Percentiles rank a stretch among this genome's conserved stretches.
Evolutionary conservation across 805 yeast genomes (phyloP).

Genomic region (Cyberlindnera xylosilytica): DNA sequence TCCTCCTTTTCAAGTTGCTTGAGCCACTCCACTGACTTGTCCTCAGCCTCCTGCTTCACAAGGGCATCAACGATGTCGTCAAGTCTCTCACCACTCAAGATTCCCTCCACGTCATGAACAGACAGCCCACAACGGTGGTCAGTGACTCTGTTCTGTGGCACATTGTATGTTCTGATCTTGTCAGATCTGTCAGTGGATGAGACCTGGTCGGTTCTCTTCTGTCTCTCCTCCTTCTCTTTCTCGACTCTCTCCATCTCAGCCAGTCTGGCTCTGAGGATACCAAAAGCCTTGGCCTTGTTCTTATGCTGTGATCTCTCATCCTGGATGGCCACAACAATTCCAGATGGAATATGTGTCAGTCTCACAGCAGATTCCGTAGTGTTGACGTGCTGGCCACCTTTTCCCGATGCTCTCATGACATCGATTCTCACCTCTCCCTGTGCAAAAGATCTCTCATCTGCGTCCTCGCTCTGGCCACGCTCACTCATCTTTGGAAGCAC

Average conservation of each 20-base stretch:
- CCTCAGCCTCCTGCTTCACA: conserved; percentile 42
- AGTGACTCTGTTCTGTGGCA: conserved; percentile 86
- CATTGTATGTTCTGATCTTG: conserved; percentile 91
- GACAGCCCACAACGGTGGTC: conserved; percentile 89
- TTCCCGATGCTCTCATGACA: conserved; percentile 96
- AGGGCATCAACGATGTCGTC: conserved; percentile 56
- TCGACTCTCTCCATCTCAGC: conserved; percentile 76
- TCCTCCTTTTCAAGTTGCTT: conserved; percentile 12
- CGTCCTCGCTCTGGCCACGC: conserved; percentile 42
- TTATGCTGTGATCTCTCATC: conserved; percentile 94
- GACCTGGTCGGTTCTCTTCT: conserved; percentile 77
- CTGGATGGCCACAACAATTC: conserved; percentile 84
- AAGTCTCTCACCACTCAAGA: conserved; percentile 56
- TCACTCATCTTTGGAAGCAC: conserved; percentile 81
- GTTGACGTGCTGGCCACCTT: conserved; percentile 98
- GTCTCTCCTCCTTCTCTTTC: conserved; percentile 61
- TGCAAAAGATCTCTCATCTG: conserved; percentile 66
- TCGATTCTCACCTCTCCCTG: conserved; percentile 90
- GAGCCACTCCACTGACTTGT: conserved; percentile 34
- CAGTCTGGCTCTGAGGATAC: conserved; percentile 74
- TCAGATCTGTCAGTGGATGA: conserved; percentile 87
- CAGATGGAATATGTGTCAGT: conserved; percentile 87
- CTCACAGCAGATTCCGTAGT: conserved; percentile 97
- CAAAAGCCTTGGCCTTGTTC: conserved; percentile 89
- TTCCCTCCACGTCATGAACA: conserved; percentile 68